These are phyloP conservation scores for Raffaelea arxii DNA, from an alignment of 2,329 filamentous ascomycete species.

Conservation along the genomic window DNA sequence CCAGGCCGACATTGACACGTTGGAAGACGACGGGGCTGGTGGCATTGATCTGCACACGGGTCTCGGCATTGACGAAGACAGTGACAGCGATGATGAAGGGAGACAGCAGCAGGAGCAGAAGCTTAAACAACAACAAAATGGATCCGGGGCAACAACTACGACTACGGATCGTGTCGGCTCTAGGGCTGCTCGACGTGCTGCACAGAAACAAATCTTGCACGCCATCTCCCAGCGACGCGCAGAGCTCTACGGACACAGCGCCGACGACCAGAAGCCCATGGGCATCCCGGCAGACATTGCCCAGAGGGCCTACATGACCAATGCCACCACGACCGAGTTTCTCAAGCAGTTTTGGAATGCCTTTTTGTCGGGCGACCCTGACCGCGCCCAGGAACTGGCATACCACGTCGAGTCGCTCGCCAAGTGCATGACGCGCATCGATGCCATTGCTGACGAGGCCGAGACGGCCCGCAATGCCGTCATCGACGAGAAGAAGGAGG, in stretches of 20 bases:
- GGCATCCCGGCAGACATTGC: slow-evolving; percentile 45
- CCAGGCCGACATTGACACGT: slow-evolving; percentile 47
- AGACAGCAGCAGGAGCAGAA: slow-evolving; percentile 1
- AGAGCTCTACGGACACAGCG: slow-evolving; percentile 43
- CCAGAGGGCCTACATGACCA: slow-evolving; percentile 56
- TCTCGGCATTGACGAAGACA: slow-evolving; percentile 62
- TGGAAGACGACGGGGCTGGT: slow-evolving; percentile 36
- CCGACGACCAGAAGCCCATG: slow-evolving; percentile 43
- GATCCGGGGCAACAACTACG: not conserved
- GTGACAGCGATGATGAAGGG: slow-evolving; percentile 51
- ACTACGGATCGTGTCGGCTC: slow-evolving; percentile 51
- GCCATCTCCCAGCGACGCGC: slow-evolving; percentile 53
- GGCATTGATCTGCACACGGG: slow-evolving; percentile 51
- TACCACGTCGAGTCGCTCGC: slow-evolving; percentile 75
- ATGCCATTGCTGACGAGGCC: slow-evolving; percentile 69
- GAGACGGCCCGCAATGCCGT: slow-evolving; percentile 62
- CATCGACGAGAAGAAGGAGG: slow-evolving; percentile 56
- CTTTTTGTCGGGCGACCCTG: slow-evolving; percentile 79
- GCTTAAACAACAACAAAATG: slow-evolving; percentile 19
- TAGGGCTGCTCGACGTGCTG: slow-evolving; percentile 51
- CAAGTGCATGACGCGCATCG: slow-evolving; percentile 68
- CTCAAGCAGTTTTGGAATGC: slow-evolving; percentile 95
- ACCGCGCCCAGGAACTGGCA: slow-evolving; percentile 69
- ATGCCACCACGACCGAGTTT: slow-evolving; percentile 91
- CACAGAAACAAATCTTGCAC: slow-evolving; percentile 56